phyloP scores from a whole-genome alignment of 371 early-diverging fungal species.

The Mucor saturninus region DNA sequence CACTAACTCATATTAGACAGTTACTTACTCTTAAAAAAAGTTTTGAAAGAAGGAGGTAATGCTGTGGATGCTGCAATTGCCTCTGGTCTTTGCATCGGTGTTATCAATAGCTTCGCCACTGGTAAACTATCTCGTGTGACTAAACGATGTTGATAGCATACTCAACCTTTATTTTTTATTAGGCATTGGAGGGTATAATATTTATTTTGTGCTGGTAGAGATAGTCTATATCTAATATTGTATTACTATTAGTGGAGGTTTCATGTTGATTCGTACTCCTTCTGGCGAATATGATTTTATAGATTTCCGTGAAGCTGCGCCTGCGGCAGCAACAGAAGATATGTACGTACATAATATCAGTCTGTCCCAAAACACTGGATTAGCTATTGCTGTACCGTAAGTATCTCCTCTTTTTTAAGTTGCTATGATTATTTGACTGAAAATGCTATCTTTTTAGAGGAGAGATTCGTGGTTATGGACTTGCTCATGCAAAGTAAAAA shows the following conservation, averaged over 20 bases:
- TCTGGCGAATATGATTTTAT: slow-evolving; percentile 61
- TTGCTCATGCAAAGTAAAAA: slow-evolving; percentile 68
- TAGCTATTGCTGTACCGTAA: slow-evolving; percentile 88
- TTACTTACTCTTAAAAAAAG: slow-evolving; percentile 25
- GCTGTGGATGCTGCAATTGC: slow-evolving; percentile 98
- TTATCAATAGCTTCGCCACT: slow-evolving; percentile 91
- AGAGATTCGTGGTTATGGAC: slow-evolving; percentile 85
- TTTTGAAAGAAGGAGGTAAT: slow-evolving; percentile 89
- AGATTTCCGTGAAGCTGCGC: slow-evolving; percentile 92
- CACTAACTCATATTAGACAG: not conserved
- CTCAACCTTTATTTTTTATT: not conserved
- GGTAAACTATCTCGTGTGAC: slow-evolving; percentile 64
- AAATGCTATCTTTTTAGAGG: slow-evolving; percentile 47
- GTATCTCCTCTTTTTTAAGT: slow-evolving; percentile 11
- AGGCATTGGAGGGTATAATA: slow-evolving; percentile 50
- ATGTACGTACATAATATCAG: slow-evolving; percentile 71
- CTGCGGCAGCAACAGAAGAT: slow-evolving; percentile 65
- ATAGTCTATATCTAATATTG: not conserved
- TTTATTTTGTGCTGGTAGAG: not conserved
- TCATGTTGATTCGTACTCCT: slow-evolving; percentile 85
- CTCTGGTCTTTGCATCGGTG: slow-evolving; percentile 90
- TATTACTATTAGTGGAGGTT: slow-evolving; percentile 77
- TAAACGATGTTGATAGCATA: not conserved
- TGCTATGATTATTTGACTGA: too few species aligned
- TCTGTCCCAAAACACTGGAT: slow-evolving; percentile 73